Evolutionary conservation across 495 filamentous ascomycete genomes (phyloP), one percentile per base, ranked within the genome.

Genomic region (Podospora pseudopauciseta): DNA sequence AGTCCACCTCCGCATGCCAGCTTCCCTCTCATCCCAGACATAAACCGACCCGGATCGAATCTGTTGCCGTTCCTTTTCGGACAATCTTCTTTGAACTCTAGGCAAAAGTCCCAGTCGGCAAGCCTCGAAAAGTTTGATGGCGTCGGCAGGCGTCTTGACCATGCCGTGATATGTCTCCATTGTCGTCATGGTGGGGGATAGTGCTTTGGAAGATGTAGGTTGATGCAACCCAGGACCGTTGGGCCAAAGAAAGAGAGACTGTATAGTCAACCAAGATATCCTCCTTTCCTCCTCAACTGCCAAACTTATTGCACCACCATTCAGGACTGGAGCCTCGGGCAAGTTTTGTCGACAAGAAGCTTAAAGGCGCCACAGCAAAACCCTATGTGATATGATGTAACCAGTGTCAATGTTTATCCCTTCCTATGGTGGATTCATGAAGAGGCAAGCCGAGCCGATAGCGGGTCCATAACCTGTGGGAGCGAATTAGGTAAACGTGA

Each of bases 21-120:
- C 95, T 83, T 99, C 95, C 71, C 94, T 85, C 83, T 99, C 95
- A 79, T 98, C 96, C 95, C 95, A 99, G 39, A 99, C 95, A 75
- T 97, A 99, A 7, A 99, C 94, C 0, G 96, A 98, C 19, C 95
- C 95, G 2, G 94, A 96, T 68, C 90, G 88, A 74, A 99, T 99
- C 6, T 90, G 89, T 72, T 97, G 93, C 55, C 95, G 88, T 79
- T 99, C 95, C 78, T 99, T 99, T 79, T 99, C 95, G 20, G 96
- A 98, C 69, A 99, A 80, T 73, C 95, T 84, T 60, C 95, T 84
- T 80, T 99, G 95, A 13, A 99, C 95, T 65, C 95, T 89, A 34
- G 95, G 95, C 20, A 98, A 83, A 39, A 96, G 82, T 39, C 95
- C 95, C 58, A 96, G 82, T 65, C 95, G 88, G 78, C 95, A 99